Evolutionary conservation across 2,329 filamentous ascomycete species (phyloP).

Genomic region (Diaporthe longicolla): DNA sequence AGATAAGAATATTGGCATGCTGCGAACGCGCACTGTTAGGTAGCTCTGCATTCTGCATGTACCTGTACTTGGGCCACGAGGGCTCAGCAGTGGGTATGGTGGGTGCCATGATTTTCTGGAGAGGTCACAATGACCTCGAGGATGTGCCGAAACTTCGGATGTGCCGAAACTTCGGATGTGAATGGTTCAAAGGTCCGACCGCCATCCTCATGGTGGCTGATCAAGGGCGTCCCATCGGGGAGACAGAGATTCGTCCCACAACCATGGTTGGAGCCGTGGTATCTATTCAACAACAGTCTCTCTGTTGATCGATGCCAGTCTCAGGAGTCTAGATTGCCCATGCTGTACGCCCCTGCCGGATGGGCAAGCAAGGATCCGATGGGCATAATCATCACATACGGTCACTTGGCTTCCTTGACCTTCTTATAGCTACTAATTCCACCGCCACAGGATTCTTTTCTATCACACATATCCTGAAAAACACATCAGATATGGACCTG

Average conservation of each 20-base stretch:
- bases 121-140: not conserved
- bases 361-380: not conserved
- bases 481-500: not conserved
- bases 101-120: not conserved
- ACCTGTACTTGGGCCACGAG: not conserved
- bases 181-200: not conserved
- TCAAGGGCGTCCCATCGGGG: not conserved
- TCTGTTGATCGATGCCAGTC: not conserved
- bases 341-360: not conserved
- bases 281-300: no score
- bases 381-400: not conserved
- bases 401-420: no score
- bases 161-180: not conserved
- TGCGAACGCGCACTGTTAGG: not conserved
- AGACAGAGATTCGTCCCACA: not conserved
- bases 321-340: not conserved
- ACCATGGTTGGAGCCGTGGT: not conserved
- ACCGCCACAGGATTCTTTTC: not conserved
- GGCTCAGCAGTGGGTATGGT: not conserved
- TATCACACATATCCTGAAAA: not conserved
- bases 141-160: not conserved
- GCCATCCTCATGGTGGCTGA: not conserved
- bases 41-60: not conserved
- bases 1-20: not conserved
- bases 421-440: not conserved